Base-by-base conservation (phyloP, 495 filamentous ascomycete genomes). In the Annulohypoxylon nitens region DNA sequence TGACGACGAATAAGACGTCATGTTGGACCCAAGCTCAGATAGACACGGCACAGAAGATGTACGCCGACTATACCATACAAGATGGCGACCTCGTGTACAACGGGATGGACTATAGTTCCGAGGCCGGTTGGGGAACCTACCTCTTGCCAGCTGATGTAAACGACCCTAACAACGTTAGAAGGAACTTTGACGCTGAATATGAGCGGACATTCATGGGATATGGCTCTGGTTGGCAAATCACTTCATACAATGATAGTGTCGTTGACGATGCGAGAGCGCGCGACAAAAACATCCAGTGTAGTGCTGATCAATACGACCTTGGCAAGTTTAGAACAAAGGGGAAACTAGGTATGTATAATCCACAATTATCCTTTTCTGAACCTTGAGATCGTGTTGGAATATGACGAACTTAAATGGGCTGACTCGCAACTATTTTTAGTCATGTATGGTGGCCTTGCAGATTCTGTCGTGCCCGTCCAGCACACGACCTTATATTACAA, bases 21-120 rank as follows among this genome's bases (percentile, higher is more conserved):
- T 92, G 90, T 67, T 82, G 91, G 16, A 86, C 83, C 0, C 77
- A 81, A 33, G 74, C 80, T 10, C 88, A 92, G 68, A 82, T 88
- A 14, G 72, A 86, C 7, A 88, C 85, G 3, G 83, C 87, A 26
- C 71, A 86, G 36, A 78, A 85, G 43, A 82, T 90, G 18, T 86
- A 90, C 53, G 83, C 76, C 11, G 86, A 87, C 20, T 81, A 88
- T 18, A 77, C 86, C 4, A 86, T 83, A 8, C 65, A 71, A 0
- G 81, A 88, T 41, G 84, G 86, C 4, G 83, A 83, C 5, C 78
- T 89, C 8, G 65, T 91, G 2, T 91, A 88, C 67, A 88, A 88
- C 26, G 78, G 78, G 41, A 66, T 80, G 23, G 75, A 81, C 7
- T 79, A 83, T 26, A 82, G 85, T 20, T 78, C 79, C 25, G 83